Base-by-base conservation (phyloP, 2,329 filamentous ascomycete species). In the Dactylellina haptotyla region DNA sequence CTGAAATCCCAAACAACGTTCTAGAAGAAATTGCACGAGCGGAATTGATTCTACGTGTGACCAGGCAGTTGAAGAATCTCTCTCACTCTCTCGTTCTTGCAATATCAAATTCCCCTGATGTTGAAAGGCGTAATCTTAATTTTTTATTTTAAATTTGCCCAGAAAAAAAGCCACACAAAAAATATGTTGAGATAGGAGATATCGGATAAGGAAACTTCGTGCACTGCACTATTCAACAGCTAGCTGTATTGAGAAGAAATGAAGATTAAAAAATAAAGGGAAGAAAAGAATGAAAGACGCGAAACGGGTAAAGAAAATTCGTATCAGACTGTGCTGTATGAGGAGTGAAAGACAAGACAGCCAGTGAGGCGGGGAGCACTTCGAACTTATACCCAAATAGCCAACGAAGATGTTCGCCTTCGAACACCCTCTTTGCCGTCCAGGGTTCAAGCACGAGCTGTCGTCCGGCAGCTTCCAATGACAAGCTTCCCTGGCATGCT, bases 321-420 rank as follows among this genome's bases (percentile, higher is more conserved):
- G 70, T 75, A 69, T 69, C 70, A 75, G 58, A 63, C 43, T 64
- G 54, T 46, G 51, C 64, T 67, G 57, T 66, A 75, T 69, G 51
- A 64, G 48, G 50, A 51, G 54, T 34, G 66, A 50, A 43, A 69
- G 26, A 41, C 30, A 59, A 67, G 48, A 53, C 43, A 45, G 34
- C 37, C 28, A 53, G 10, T 56, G 53, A 73, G 54, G 59, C 37
- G 67, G 61, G 59, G 28, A 59, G 46, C 39, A 28, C 46, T 61
- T 32, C 39, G 14, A 73, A 66, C 69, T 73, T 73, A 73, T 73
- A 73, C 54, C 61, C 54, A 59, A 50, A 26, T 41, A 32, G 37
- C 58, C 53, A 59, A 59, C 59, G 63, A 67, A 67, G 63, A 54
- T 41, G 30, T 26, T 43, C 46, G 56, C 37, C 43, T 43, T 37